Evolutionary conservation across 805 yeast species (phyloP).

Genomic region (Barnettozyma sucrosica): DNA sequence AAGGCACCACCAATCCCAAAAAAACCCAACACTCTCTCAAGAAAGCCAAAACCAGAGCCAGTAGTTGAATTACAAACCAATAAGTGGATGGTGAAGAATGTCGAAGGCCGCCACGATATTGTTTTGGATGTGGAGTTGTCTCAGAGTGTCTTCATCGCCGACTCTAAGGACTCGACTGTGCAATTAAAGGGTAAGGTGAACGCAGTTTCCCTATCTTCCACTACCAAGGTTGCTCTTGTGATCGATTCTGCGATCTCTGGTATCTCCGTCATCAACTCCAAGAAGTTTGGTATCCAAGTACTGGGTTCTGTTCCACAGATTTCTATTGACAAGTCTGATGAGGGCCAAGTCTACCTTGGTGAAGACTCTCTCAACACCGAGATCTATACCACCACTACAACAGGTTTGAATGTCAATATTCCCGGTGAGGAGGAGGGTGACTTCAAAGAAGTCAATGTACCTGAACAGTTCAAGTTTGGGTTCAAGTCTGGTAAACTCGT

Average conservation of each 20-base stretch:
- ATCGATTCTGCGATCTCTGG: conserved; percentile 84
- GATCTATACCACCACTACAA: conserved; percentile 76
- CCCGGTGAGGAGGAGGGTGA: conserved; percentile 65
- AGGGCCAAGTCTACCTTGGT: conserved; percentile 75
- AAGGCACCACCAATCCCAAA: conserved; percentile 67
- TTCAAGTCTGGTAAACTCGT: conserved; percentile 56
- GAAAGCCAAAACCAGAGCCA: conserved; percentile 47
- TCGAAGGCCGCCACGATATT: conserved; percentile 55
- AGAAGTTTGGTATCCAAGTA: conserved; percentile 79
- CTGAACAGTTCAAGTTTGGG: conserved; percentile 86
- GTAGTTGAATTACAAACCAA: conserved; percentile 77
- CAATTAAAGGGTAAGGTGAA: conserved; percentile 89
- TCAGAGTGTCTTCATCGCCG: conserved; percentile 86
- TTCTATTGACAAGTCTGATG: conserved; percentile 83
- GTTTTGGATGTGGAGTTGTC: conserved; percentile 73
- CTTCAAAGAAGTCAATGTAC: conserved; percentile 73
- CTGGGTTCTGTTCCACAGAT: conserved; percentile 78
- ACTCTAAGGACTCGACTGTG: conserved; percentile 65
- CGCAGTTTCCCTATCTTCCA: conserved; percentile 74
- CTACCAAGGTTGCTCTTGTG: conserved; percentile 68
- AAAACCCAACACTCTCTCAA: conserved; percentile 62
- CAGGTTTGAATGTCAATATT: conserved; percentile 79
- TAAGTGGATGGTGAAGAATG: conserved; percentile 86
- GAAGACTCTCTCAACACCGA: conserved; percentile 68
- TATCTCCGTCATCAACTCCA: conserved; percentile 78